A percentile compares a stretch with the other conserved stretches of the same genome.
These are phyloP conservation scores for Pinus taeda DNA, from an alignment of 75 land plant species.

Conservation along the genomic window DNA sequence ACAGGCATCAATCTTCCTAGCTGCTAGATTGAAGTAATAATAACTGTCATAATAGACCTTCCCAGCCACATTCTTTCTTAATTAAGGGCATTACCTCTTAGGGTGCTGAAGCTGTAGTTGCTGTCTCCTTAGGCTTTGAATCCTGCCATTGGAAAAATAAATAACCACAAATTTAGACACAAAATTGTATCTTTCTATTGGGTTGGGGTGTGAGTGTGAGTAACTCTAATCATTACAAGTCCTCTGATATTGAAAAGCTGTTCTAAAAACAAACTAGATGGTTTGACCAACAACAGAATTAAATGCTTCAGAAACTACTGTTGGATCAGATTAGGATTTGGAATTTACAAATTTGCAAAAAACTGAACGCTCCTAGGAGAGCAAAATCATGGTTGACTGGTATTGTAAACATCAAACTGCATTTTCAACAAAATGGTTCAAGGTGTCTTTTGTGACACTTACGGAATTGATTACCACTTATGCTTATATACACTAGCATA, in stretches of 20 bases:
- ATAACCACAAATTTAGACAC: neutral
- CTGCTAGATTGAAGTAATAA: too few species aligned
- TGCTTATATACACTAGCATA: too few species aligned
- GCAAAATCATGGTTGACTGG: neutral
- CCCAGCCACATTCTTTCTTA: too few species aligned
- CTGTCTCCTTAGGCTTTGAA: conserved; percentile 15
- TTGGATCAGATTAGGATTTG: neutral
- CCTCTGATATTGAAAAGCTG: neutral
- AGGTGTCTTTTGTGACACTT: too few species aligned
- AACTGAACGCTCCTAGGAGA: neutral
- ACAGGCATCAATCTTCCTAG: too few species aligned
- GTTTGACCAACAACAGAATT: too few species aligned
- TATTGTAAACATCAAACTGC: neutral
- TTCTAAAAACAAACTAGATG: too few species aligned
- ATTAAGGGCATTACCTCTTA: neutral
- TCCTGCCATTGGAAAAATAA: neutral
- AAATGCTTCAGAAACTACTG: neutral
- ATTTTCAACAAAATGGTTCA: neutral
- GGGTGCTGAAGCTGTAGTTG: conserved; percentile 1
- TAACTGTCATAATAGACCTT: too few species aligned
- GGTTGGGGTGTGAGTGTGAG: neutral
- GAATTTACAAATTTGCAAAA: neutral
- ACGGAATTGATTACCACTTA: too few species aligned
- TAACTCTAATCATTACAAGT: neutral
- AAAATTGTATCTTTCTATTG: neutral